phyloP scores from a whole-genome alignment of 805 yeast genomes.

The Yarrowia deformans region DNA sequence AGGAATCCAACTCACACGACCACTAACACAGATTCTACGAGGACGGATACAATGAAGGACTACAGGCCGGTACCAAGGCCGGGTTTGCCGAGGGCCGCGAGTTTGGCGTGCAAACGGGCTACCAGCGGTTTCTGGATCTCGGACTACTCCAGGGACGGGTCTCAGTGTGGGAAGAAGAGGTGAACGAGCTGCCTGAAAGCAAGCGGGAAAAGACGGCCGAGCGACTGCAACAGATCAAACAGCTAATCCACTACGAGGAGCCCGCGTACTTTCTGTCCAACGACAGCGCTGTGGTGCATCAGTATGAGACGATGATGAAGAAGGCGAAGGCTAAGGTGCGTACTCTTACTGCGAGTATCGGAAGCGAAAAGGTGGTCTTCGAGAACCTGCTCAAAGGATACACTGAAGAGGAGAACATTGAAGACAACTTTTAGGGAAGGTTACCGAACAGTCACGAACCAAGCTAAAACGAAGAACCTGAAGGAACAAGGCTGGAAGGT shows the following conservation, averaged over 20 bases:
- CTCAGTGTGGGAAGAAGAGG: conserved; percentile 48
- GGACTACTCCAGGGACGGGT: conserved; percentile 71
- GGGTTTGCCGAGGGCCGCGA: conserved; percentile 81
- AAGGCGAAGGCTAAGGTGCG: conserved; percentile 70
- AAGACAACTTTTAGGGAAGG: conserved; percentile 44
- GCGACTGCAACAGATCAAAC: conserved; percentile 36
- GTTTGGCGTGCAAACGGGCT: conserved; percentile 64
- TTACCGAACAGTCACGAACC: too few relatives aligned
- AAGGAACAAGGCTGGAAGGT: too few relatives aligned
- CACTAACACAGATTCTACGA: conserved; percentile 57
- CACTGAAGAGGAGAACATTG: conserved; percentile 49
- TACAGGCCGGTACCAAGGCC: conserved; percentile 61
- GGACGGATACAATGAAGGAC: conserved; percentile 78
- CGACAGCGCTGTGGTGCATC: conserved; percentile 63
- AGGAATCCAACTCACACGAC: too few relatives aligned
- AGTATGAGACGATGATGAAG: conserved; percentile 59
- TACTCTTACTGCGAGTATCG: conserved; percentile 54
- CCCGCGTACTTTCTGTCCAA: conserved; percentile 54
- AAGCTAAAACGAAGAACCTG: too few relatives aligned
- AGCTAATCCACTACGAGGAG: conserved; percentile 46
- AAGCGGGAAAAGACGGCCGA: conserved; percentile 39
- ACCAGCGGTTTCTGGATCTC: conserved; percentile 58
- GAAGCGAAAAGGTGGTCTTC: conserved; percentile 47
- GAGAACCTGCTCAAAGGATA: conserved; percentile 51
- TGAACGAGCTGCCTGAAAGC: conserved; percentile 36